Conservation (phyloP, 2,329 filamentous ascomycete species). For the Hymenoscyphus albidus region DNA sequence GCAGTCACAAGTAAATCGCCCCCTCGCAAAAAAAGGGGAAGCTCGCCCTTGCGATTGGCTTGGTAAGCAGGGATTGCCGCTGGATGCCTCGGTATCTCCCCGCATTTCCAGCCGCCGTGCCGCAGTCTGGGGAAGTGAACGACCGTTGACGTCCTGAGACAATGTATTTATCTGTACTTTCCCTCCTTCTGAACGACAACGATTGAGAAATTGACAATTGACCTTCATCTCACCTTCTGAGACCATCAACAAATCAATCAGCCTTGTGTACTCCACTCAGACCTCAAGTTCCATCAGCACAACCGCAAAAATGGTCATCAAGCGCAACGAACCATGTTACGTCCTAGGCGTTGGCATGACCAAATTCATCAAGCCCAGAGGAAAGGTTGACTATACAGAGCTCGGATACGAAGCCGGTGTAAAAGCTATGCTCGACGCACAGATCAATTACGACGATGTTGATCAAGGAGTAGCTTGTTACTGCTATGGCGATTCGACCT, state of each 20-base stretch:
- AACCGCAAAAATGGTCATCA: constrained; percentile 24
- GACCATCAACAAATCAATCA: background rate
- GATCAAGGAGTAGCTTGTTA: constrained; percentile 96
- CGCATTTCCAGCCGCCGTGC: background rate
- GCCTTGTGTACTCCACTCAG: background rate
- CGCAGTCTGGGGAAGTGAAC: background rate
- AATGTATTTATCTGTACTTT: background rate
- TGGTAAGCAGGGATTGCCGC: background rate
- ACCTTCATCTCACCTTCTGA: background rate
- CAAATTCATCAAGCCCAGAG: constrained; percentile 96
- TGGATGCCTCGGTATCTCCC: background rate
- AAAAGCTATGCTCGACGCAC: constrained; percentile 55
- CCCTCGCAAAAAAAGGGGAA: background rate
- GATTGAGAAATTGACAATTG: background rate
- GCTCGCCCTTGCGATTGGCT: background rate
- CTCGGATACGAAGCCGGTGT: constrained; percentile 87
- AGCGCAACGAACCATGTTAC: constrained; percentile 54
- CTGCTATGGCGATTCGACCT: constrained; percentile 94
- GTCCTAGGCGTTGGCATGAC: constrained; percentile 98
- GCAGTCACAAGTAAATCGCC: background rate
- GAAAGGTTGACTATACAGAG: constrained; percentile 91
- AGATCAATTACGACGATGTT: constrained; percentile 95
- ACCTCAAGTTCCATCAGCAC: background rate
- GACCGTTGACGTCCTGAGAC: background rate
- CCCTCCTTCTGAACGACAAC: background rate